Evolutionary conservation across 1,284 basidiomycete species (phyloP).

Genomic region (Tremellales sp.): DNA sequence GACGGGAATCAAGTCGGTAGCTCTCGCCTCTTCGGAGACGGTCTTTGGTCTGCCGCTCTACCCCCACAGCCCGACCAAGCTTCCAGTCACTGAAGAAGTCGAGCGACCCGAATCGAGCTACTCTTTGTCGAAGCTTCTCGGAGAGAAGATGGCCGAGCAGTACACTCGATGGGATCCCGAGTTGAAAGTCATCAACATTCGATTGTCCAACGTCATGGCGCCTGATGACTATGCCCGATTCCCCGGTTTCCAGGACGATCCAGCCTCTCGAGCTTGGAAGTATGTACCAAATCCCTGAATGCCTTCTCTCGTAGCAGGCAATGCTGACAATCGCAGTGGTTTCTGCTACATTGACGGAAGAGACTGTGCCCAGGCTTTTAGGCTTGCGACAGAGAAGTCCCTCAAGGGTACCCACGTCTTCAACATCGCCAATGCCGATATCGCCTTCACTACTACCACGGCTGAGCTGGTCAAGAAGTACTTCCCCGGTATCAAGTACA

Average conservation of each 20-base stretch:
- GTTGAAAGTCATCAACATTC: conserved; percentile 45
- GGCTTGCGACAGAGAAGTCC: conserved; percentile 34
- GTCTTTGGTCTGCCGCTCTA: conserved; percentile 47
- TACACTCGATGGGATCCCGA: conserved; percentile 44
- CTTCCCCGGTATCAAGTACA: conserved; percentile 39
- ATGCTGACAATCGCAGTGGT: conserved; percentile 11
- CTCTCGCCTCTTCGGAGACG: conserved; percentile 45
- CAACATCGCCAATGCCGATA: conserved; percentile 48
- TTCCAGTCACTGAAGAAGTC: conserved; percentile 44
- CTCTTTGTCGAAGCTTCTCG: conserved; percentile 45
- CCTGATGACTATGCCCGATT: conserved; percentile 46
- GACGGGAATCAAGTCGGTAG: conserved; percentile 39
- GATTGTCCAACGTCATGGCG: conserved; percentile 47
- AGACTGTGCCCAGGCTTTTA: conserved; percentile 47
- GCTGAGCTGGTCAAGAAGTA: conserved; percentile 44
- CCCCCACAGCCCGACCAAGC: conserved; percentile 31
- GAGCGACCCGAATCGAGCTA: conserved; percentile 47
- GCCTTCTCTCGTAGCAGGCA: background rate
- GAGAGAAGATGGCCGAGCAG: conserved; percentile 47
- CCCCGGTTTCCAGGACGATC: conserved; percentile 46
- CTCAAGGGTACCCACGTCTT: conserved; percentile 46
- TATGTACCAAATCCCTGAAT: conserved; percentile 12
- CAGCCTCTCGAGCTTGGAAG: conserved; percentile 39
- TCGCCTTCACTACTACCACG: conserved; percentile 34
- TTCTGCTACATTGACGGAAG: conserved; percentile 43